Percentiles rank a stretch among this genome's conserved stretches.
Conservation (phyloP, 1,284 basidiomycete species). For the Moesziomyces sp. region DNA sequence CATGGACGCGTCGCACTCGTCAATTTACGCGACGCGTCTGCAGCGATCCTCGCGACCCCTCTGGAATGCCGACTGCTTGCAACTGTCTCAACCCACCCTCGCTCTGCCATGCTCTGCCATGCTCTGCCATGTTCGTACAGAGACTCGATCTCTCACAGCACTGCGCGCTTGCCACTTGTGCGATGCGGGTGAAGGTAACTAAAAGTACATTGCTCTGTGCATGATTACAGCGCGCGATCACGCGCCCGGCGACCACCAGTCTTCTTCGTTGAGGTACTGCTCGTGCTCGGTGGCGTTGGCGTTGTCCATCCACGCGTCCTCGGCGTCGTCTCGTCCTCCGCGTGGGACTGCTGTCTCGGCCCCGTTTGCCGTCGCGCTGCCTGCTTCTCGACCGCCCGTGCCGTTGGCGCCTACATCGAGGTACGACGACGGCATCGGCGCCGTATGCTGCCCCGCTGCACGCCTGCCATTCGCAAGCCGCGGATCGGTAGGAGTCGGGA, state of each 20-base stretch:
- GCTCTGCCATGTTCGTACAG: too few species aligned
- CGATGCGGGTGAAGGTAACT: too few species aligned
- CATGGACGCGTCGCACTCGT: not conserved
- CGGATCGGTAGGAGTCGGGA: slow-evolving; percentile 18
- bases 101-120: too few species aligned
- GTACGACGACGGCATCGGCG: slow-evolving; percentile 21
- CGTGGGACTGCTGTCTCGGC: slow-evolving; percentile 5
- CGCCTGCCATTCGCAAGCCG: slow-evolving; percentile 17
- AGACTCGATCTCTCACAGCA: too few species aligned
- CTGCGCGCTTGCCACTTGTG: too few species aligned
- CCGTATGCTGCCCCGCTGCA: not conserved
- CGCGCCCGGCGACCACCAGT: slow-evolving; percentile 30
- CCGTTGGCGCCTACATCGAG: slow-evolving; percentile 17
- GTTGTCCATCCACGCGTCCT: slow-evolving; percentile 39
- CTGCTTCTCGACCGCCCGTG: not conserved
- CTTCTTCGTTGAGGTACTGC: slow-evolving; percentile 37
- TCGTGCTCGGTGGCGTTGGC: slow-evolving; percentile 31
- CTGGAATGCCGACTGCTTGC: slow-evolving; percentile 4
- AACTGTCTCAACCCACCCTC: slow-evolving; percentile 17
- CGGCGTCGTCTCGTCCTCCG: slow-evolving; percentile 8
- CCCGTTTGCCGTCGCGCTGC: slow-evolving; percentile 5
- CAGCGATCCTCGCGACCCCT: not conserved
- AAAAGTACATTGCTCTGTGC: not conserved
- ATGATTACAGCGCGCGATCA: not conserved
- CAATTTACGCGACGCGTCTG: not conserved